Evolutionary conservation across 2,329 filamentous ascomycete genomes (phyloP), one percentile per base, ranked within the genome.

Genomic region (Calycina herbarum): DNA sequence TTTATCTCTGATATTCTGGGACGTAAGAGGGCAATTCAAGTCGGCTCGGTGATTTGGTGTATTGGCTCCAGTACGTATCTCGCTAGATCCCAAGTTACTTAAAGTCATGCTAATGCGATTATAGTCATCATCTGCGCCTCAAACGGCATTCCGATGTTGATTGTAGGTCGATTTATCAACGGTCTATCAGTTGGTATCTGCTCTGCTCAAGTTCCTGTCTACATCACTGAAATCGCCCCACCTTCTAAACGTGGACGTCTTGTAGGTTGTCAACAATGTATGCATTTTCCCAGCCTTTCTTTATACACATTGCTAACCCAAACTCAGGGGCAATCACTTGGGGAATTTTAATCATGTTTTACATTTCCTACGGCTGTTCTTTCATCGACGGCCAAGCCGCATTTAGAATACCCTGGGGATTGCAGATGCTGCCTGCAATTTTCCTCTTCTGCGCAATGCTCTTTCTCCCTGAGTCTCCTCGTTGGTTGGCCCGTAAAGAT

Each of bases 311-410:
- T 17, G 27, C 59, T 69, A 42, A 69, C 35, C 10, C 48, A 11
- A 15, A 56, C 15, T 13, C 27, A 71, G 66, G 73, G 69, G 71
- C 70, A 29, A 92, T 93, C 67, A 90, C 90, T 67, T 90, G 83
- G 83, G 88, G 86, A 68, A 89, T 89, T 68, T 73, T 89, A 67
- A 87, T 89, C 77, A 89, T 89, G 86, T 90, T 89, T 79, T 88
- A 87, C 73, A 85, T 90, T 75, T 84, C 85, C 29, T 85, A 88
- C 72, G 90, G 87, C 6, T 69, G 64, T 31, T 69, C 65, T 13
- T 66, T 83, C 74, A 85, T 91, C 67, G 73, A 80, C 0, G 84
- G 86, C 11, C 76, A 82, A 0, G 79, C 83, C 1, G 83, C 86
- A 0, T 91, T 89, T 81, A 80, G 87, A 42, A 81, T 87, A 2